These are phyloP conservation scores for Pyrenophora seminiperda DNA, from an alignment of 2,329 filamentous ascomycete species.

Conservation along the genomic window DNA sequence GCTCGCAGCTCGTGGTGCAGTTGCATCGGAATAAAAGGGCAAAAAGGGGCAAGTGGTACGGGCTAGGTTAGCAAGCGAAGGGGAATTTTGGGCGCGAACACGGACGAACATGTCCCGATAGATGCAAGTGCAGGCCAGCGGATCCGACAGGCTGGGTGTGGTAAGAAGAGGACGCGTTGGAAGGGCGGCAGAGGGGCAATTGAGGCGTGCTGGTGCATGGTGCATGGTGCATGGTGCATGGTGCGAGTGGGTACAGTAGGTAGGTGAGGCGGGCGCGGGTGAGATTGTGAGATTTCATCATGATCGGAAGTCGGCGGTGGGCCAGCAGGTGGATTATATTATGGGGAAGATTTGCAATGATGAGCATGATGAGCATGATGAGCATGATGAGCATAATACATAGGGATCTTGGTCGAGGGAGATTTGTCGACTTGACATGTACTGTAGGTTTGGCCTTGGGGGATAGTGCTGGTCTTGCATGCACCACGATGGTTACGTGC, in stretches of 20 bases:
- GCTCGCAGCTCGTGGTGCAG: not conserved
- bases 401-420: not conserved
- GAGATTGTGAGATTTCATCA: not conserved
- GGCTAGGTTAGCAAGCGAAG: not conserved
- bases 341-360: too few species aligned
- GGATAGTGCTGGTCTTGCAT: too few species aligned
- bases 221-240: too few species aligned
- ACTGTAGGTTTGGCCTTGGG: too few species aligned
- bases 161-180: not conserved
- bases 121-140: not conserved
- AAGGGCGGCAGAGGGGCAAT: too few species aligned
- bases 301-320: not conserved
- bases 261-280: not conserved
- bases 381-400: too few species aligned
- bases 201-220: too few species aligned
- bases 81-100: not conserved
- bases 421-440: not conserved
- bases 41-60: not conserved
- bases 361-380: too few species aligned
- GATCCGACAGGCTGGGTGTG: not conserved
- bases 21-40: not conserved
- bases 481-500: too few species aligned
- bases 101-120: conserved; percentile 1
- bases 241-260: not conserved
- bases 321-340: too few species aligned